Evolutionary conservation across 805 yeast species (phyloP), one percentile per base, ranked within the genome.

Genomic region (Saturnispora quitensis): DNA sequence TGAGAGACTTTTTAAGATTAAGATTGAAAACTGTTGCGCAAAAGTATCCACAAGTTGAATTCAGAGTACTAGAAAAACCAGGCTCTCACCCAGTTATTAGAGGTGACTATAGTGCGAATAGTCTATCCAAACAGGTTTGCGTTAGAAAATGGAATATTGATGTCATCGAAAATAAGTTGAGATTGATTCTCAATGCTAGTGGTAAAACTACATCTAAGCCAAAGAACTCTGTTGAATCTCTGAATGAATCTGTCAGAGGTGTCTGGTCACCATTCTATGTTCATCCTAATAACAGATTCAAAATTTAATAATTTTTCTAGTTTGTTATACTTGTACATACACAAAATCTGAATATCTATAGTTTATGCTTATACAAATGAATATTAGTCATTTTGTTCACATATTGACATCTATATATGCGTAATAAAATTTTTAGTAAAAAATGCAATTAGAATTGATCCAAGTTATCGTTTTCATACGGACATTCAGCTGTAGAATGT

Each of bases 211-310:
- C 84, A 50, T 67, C 71, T 58, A 82, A 81, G 61, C 85, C 85
- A 67, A 80, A 73, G 59, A 82, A 86, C 63, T 84, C 88, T 53
- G 98, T 93, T 35, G 78, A 81, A 67, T 84, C 95, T 42, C 69
- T 77, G 55, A 93, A 91, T 65, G 78, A 77, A 50, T 82, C 95
- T 52, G 89, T 91, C 17, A 85, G 99, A 75, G 99, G 99, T 62
- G 76, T 93, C 47, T 93, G 99, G 99, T 89, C 97, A 45, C 99
- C 99, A 53, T 75, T 91, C 73, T 97, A 90, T 64, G 84, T 78
- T 48, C 79, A 75, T 51, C 74, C 78, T 56, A 65, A 68, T 38
- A 71, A 64, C 54, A 73, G 84, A 63, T 73, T 71, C 65, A 73
- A 70, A 60, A 67, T 77, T 40, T 76, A 65, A 63, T 25, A 25